These are phyloP conservation scores for Didymella pomorum DNA, from an alignment of 2,329 filamentous ascomycete genomes.

Conservation along the genomic window DNA sequence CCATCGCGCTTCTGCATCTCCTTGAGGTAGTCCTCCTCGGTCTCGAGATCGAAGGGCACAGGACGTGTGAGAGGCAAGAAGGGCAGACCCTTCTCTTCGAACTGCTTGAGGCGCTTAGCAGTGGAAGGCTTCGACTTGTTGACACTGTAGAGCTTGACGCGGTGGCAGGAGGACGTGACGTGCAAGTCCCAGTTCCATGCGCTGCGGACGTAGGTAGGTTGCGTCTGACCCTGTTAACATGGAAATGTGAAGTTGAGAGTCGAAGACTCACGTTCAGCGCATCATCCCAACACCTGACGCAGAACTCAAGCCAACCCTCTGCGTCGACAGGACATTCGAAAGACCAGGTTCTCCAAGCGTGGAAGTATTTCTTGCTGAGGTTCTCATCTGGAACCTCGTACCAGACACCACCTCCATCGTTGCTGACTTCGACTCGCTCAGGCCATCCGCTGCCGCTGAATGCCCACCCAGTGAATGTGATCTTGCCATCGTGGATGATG, in stretches of 20 bases:
- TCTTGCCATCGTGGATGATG: slow-evolving; percentile 67
- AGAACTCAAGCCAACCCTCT: slow-evolving; percentile 58
- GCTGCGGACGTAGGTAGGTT: slow-evolving; percentile 54
- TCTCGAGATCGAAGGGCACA: slow-evolving; percentile 59
- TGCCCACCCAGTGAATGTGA: slow-evolving; percentile 61
- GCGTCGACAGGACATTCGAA: slow-evolving; percentile 66
- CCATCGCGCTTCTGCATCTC: slow-evolving; percentile 50
- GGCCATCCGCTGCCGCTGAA: slow-evolving; percentile 58
- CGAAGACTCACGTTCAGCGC: slow-evolving; percentile 53
- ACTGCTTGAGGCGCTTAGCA: slow-evolving; percentile 58
- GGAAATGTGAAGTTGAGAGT: no score
- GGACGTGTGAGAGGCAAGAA: slow-evolving; percentile 65
- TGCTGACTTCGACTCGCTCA: slow-evolving; percentile 68
- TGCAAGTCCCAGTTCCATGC: slow-evolving; percentile 71
- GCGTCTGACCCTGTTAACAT: slow-evolving; percentile 42
- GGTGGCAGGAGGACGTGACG: slow-evolving; percentile 69
- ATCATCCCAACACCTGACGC: slow-evolving; percentile 56
- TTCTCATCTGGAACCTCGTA: slow-evolving; percentile 69
- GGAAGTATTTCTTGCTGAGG: slow-evolving; percentile 68
- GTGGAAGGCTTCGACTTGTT: slow-evolving; percentile 62
- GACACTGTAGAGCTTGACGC: slow-evolving; percentile 66
- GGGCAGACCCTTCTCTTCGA: slow-evolving; percentile 59
- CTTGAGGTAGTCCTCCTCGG: slow-evolving; percentile 58
- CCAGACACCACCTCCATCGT: slow-evolving; percentile 71
- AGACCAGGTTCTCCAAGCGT: slow-evolving; percentile 71